Evolutionary conservation across 345 rosid genomes (phyloP).

Genomic region (Corymbia maculata): DNA sequence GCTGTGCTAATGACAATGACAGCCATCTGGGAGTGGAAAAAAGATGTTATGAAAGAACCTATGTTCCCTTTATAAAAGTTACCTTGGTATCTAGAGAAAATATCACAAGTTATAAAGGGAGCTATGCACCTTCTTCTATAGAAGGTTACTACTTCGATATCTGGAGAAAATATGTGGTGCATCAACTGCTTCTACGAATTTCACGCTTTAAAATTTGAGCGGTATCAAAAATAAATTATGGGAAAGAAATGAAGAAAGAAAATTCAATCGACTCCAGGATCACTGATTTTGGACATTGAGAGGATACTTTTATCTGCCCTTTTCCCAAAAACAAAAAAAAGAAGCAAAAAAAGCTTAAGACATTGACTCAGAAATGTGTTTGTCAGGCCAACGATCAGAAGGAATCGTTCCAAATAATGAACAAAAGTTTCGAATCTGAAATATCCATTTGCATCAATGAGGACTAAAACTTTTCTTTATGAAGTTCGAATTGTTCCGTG

Average conservation of each 20-base stretch:
- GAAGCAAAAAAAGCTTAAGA: not conserved
- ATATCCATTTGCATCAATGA: not conserved
- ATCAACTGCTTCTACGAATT: not conserved
- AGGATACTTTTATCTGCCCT: not conserved
- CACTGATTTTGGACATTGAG: not conserved
- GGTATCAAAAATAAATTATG: not conserved
- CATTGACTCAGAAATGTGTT: not conserved
- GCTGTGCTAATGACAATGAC: not conserved
- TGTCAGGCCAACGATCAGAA: not conserved
- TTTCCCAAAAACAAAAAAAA: too few species aligned
- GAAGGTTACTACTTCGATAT: not conserved
- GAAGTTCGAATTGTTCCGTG: not conserved
- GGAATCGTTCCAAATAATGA: not conserved
- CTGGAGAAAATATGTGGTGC: not conserved
- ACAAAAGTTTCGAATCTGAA: not conserved
- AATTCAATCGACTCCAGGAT: not conserved
- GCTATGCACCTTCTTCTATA: not conserved
- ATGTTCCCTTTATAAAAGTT: not conserved
- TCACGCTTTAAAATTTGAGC: not conserved
- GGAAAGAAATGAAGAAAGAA: not conserved
- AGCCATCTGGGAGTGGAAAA: not conserved
- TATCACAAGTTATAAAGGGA: not conserved
- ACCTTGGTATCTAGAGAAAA: not conserved
- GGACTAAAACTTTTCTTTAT: not conserved
- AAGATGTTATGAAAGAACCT: not conserved